Base-by-base conservation (phyloP, 2,329 filamentous ascomycete genomes). In the Claviceps quebecensis region DNA sequence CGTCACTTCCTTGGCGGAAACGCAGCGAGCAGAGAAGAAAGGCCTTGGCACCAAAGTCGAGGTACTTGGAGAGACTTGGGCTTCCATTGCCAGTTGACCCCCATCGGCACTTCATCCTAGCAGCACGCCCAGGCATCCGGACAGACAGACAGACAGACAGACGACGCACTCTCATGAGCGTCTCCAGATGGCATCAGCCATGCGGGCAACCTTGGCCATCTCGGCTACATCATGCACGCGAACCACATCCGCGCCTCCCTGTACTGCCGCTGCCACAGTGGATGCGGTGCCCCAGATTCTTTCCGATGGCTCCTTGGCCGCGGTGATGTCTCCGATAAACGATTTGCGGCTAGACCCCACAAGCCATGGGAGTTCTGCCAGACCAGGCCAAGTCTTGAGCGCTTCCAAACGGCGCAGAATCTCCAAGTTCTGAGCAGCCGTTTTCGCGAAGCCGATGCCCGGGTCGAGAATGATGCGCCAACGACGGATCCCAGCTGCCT, bases 391-490 rank as follows among this genome's bases (percentile, higher is more conserved):
- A 44, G 70, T 68, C 29, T 83, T 74, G 56, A 95, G 69, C 56
- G 81, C 77, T 8, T 74, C 72, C 36, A 94, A 67, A 1, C 78
- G 69, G 8, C 86, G 74, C 37, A 98, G 70, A 2, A 98, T 70
- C 58, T 88, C 81, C 2, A 96, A 70, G 65, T 96, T 96, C 65
- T 96, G 88, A 41, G 76, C 73, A 50, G 76, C 73, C 0, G 80
- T 83, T 71, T 98, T 98, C 52, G 93, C 89, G 63, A 98, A 98
- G 0, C 93, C 93, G 36, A 98, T 78, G 0, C 93, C 93, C 0
- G 93, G 93, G 64, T 98, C 93, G 1, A 97, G 79, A 37, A 97
- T 82, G 56, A 98, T 94, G 57, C 91, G 86, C 93, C 93, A 98
- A 47, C 90, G 83, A 4, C 87, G 77, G 44, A 98, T 78, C 0